phyloP scores from a whole-genome alignment of 768 basidiomycete genomes.

The Calocera viscosa region DNA sequence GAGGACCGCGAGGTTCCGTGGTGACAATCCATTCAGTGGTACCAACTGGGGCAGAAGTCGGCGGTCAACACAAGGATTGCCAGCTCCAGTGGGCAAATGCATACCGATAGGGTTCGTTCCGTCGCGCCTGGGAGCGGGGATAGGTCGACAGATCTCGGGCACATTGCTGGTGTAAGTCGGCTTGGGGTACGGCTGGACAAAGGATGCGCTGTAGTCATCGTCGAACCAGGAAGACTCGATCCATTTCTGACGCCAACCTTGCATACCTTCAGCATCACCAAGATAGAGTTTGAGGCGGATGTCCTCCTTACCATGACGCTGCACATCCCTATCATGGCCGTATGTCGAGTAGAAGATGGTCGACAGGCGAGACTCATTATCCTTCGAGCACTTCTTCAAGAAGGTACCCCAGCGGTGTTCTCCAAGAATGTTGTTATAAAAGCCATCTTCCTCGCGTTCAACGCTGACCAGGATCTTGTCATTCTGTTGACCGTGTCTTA shows the following conservation, averaged over 20 bases:
- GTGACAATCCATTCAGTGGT: background rate
- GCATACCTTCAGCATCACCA: background rate
- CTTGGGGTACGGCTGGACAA: background rate
- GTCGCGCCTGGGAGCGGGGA: background rate
- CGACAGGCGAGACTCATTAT: background rate
- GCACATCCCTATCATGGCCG: background rate
- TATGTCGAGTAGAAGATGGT: slow-evolving; percentile 3
- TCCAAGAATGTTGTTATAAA: background rate
- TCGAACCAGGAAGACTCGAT: slow-evolving; percentile 1
- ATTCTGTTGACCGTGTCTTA: background rate
- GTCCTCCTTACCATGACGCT: background rate
- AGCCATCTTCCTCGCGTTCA: background rate
- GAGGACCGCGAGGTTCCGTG: background rate
- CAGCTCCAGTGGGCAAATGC: background rate
- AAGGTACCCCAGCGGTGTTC: background rate
- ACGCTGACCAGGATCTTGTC: slow-evolving; percentile 7
- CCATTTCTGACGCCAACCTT: slow-evolving; percentile 7
- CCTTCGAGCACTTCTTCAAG: background rate
- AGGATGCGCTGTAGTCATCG: background rate
- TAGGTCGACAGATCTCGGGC: background rate
- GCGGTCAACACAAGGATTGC: background rate
- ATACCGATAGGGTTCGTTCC: background rate
- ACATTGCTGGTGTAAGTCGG: background rate
- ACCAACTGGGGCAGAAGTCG: background rate
- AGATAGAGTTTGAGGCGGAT: background rate